Conservation (phyloP, 108 stramenopile genomes). For the Nitzschia inconspicua region DNA sequence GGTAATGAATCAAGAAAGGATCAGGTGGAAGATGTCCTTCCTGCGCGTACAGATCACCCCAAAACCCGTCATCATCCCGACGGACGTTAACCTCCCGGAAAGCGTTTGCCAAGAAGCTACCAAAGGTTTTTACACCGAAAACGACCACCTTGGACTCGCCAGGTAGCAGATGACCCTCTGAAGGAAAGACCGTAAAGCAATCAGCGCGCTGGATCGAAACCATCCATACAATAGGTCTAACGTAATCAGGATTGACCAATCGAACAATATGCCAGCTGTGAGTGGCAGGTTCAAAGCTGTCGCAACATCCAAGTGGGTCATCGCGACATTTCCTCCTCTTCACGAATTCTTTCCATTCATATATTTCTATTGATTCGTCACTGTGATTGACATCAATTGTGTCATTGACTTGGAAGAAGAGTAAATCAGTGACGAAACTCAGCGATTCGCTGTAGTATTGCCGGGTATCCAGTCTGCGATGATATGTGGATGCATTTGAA, state of each 20-base stretch:
- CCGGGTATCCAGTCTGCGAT: constrained; percentile 36
- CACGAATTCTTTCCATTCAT: constrained; percentile 23
- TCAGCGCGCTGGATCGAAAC: constrained; percentile 58
- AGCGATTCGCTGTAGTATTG: constrained; percentile 48
- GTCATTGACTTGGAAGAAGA: constrained; percentile 66
- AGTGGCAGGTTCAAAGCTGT: constrained; percentile 33
- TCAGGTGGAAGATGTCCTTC: constrained; percentile 54
- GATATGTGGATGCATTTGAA: constrained; percentile 45
- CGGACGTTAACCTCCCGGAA: constrained; percentile 53
- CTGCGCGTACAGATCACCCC: constrained; percentile 36
- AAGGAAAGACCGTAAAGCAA: constrained; percentile 63
- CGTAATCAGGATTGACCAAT: constrained; percentile 59
- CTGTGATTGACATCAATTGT: not conserved
- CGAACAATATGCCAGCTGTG: constrained; percentile 67
- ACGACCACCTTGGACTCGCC: constrained; percentile 52
- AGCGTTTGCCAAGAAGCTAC: constrained; percentile 38
- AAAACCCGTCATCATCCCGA: constrained; percentile 44
- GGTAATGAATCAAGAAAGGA: constrained; percentile 68
- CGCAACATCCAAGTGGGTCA: not conserved
- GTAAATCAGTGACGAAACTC: constrained; percentile 48
- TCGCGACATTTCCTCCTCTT: constrained; percentile 3
- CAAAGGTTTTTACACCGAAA: constrained; percentile 52
- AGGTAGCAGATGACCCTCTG: constrained; percentile 55
- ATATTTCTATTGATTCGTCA: constrained; percentile 14
- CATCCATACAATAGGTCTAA: constrained; percentile 48